Evolutionary conservation across 495 filamentous ascomycete species (phyloP), one percentile per base, ranked within the genome.

Genomic region (Lasiosphaeria ovina): DNA sequence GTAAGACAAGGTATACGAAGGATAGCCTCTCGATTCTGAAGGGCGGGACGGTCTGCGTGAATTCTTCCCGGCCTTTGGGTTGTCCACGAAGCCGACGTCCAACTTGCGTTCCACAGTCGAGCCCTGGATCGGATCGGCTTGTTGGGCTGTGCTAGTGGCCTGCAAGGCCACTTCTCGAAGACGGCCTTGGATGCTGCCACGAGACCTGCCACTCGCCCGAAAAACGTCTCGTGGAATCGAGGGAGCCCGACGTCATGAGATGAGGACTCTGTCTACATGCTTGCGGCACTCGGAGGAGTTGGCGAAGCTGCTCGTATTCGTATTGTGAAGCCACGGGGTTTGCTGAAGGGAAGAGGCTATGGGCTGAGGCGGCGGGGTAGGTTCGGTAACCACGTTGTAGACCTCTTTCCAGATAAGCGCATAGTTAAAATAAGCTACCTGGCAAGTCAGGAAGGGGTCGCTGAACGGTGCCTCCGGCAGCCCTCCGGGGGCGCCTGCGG

Each of bases 81-180:
- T 58, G 55, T 71, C 68, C 51, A 78, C 73, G 54, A 82, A 76
- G 62, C 77, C 73, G 56, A 80, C 48, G 51, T 81, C 74, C 49
- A 80, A 55, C 61, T 77, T 81, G 49, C 73, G 72, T 59, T 72
- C 59, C 24, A 65, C 72, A n/a, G 63, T 74, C 17, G 71, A 79
- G 16, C 74, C 77, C 11, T 62, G 14, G 36, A 81, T 63, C 6
- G 65, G 71, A n/a, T n/a, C n/a, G n/a, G n/a, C 57, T 72, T 70
- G 47, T 73, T 69, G 36, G 69, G 72, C 62, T 73, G 61, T 50
- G 63, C 71, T 16, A 77, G 35, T 50, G 54, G 68, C 51, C 72
- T 70, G 71, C 75, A 72, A 64, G 31, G 53, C 47, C 71, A 80
- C 54, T 68, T 67, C 52, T 72, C 61, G 61, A 79, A 77, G 54